Conservation (phyloP, 2,329 filamentous ascomycete species). For the Paracoccidioides brasiliensis region DNA sequence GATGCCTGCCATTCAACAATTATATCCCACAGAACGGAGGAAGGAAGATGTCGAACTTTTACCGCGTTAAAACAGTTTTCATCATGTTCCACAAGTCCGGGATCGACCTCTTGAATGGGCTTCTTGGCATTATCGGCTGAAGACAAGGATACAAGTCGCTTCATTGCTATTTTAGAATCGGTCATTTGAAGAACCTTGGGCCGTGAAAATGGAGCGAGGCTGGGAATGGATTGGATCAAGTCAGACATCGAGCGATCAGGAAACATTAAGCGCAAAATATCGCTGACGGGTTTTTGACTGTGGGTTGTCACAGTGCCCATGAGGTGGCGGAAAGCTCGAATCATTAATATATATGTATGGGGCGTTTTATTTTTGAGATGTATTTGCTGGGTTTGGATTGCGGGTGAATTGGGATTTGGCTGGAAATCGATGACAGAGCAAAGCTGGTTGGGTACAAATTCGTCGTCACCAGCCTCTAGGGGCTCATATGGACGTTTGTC, state of each 20-base stretch:
- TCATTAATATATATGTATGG: slow-evolving; percentile 15
- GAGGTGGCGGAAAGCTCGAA: slow-evolving; percentile 15
- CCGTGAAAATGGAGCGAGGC: slow-evolving; percentile 19
- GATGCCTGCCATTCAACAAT: slow-evolving; percentile 24
- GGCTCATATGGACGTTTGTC: slow-evolving; percentile 62
- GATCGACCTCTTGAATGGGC: neutral
- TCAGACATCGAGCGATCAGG: slow-evolving; percentile 19
- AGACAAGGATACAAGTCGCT: neutral
- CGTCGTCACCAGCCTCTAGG: slow-evolving; percentile 42
- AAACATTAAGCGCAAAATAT: slow-evolving; percentile 19
- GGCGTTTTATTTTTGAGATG: slow-evolving; percentile 10
- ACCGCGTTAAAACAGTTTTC: slow-evolving; percentile 14
- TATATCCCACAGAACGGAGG: slow-evolving; percentile 23
- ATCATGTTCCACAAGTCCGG: slow-evolving; percentile 7
- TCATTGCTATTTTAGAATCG: neutral
- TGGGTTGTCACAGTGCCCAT: slow-evolving; percentile 16
- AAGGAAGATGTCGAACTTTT: slow-evolving; percentile 19
- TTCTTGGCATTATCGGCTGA: neutral
- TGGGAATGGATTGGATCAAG: slow-evolving; percentile 22
- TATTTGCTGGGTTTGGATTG: slow-evolving; percentile 12
- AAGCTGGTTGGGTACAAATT: slow-evolving; percentile 51
- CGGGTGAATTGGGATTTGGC: slow-evolving; percentile 17
- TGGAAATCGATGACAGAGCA: slow-evolving; percentile 25
- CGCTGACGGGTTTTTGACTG: slow-evolving; percentile 13
- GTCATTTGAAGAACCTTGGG: slow-evolving; percentile 10